Conservation (phyloP, 257 asterid genomes). For the Fraxinus pennsylvanica region DNA sequence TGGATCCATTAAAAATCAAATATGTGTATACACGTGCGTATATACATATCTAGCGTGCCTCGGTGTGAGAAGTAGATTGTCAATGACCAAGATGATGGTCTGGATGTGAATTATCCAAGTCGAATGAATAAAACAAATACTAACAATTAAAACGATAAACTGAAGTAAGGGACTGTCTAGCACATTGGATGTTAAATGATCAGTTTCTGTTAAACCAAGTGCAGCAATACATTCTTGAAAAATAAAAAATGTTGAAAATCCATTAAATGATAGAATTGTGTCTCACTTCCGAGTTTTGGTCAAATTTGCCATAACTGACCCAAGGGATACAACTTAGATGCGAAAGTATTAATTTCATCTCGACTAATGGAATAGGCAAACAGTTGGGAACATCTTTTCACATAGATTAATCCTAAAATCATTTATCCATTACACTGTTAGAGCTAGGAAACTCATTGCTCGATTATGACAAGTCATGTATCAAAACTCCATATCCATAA, state of each 20-base stretch:
- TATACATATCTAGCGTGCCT: neutral
- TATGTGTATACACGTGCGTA: neutral
- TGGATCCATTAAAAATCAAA: neutral
- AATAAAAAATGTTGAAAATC: too few species aligned
- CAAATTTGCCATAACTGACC: neutral
- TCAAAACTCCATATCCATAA: neutral
- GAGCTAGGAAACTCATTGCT: neutral
- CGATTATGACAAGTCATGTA: neutral
- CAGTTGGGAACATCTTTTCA: neutral
- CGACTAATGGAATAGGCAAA: slow-evolving; percentile 6
- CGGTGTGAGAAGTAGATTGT: neutral
- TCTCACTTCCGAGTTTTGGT: neutral
- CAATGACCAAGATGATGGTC: neutral
- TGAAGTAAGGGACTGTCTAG: neutral
- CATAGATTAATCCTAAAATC: neutral
- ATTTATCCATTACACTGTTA: neutral
- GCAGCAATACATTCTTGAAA: neutral
- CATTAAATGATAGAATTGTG: neutral
- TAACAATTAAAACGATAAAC: neutral
- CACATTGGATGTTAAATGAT: neutral
- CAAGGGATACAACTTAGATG: neutral
- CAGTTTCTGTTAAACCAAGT: neutral
- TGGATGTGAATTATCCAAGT: neutral
- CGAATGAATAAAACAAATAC: neutral
- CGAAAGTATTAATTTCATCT: neutral